Percentiles rank a stretch among this genome's conserved stretches.
Conservation (phyloP, 495 filamentous ascomycete genomes). For the Neurospora sp. region DNA sequence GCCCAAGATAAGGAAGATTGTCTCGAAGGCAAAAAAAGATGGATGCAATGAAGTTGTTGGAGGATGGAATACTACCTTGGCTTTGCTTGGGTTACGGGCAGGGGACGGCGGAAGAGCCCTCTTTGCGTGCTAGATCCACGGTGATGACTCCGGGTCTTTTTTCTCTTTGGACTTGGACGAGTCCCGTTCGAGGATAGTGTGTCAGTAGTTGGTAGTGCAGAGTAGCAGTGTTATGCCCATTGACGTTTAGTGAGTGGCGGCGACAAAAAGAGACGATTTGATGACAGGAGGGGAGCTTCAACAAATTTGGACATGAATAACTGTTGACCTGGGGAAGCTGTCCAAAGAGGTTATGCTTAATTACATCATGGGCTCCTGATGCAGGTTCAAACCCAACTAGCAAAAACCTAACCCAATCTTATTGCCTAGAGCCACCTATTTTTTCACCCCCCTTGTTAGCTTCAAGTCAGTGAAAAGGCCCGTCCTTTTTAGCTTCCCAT, state of each 20-base stretch:
- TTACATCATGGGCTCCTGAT: constrained; percentile 21
- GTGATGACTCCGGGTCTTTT: background rate
- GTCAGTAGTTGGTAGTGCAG: background rate
- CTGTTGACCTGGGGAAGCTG: background rate
- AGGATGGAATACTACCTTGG: background rate
- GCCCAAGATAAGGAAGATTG: background rate
- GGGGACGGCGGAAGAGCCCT: background rate
- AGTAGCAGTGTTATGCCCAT: background rate
- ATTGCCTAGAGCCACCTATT: background rate
- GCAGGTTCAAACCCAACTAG: constrained; percentile 10
- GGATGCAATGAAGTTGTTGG: background rate
- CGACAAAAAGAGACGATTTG: background rate
- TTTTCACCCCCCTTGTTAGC: background rate
- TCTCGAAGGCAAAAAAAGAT: background rate
- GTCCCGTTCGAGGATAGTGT: background rate
- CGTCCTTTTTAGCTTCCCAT: background rate
- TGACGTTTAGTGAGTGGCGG: background rate
- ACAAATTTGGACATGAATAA: background rate
- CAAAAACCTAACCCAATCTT: background rate
- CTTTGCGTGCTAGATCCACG: background rate
- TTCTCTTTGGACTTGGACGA: background rate
- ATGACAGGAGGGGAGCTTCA: background rate
- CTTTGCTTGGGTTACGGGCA: background rate
- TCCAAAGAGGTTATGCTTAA: constrained; percentile 7
- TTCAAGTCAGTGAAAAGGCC: background rate